A percentile compares a stretch with the other conserved stretches of the same genome.
These are phyloP conservation scores for Aspergillus luchuensis DNA, from an alignment of 2,329 filamentous ascomycete genomes.

Conservation along the genomic window DNA sequence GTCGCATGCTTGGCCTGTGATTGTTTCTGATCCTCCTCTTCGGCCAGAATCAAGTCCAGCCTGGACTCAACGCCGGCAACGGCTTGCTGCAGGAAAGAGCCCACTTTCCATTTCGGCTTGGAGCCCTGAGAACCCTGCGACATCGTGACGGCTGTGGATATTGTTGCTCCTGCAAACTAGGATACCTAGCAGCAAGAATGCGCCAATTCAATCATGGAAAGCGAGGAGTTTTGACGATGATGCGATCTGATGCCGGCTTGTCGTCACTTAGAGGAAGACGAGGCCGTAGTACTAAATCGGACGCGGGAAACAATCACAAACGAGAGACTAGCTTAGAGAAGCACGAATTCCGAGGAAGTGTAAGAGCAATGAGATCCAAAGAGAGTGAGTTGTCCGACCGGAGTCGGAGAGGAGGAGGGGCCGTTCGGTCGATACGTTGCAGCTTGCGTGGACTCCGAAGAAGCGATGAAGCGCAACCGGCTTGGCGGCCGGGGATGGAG, in stretches of 20 bases:
- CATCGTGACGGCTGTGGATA: slow-evolving; percentile 26
- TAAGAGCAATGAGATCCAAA: background rate
- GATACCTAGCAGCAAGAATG: slow-evolving; percentile 17
- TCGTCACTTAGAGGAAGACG: slow-evolving; percentile 17
- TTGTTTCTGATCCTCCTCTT: slow-evolving; percentile 55
- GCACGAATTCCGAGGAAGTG: slow-evolving; percentile 7
- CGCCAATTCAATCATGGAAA: slow-evolving; percentile 15
- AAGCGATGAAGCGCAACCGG: slow-evolving; percentile 13
- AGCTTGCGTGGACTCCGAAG: slow-evolving; percentile 25
- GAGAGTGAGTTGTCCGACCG: background rate
- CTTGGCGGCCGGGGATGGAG: slow-evolving; percentile 17
- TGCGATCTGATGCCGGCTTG: slow-evolving; percentile 14
- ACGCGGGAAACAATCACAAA: slow-evolving; percentile 4
- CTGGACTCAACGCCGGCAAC: slow-evolving; percentile 92
- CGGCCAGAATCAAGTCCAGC: slow-evolving; percentile 86
- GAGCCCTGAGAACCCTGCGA: slow-evolving; percentile 44
- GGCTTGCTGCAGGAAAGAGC: slow-evolving; percentile 77
- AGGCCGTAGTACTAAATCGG: background rate
- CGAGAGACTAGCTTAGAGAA: slow-evolving; percentile 7
- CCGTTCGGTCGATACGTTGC: background rate
- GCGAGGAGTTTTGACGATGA: slow-evolving; percentile 8
- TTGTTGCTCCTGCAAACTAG: background rate
- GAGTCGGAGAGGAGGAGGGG: background rate
- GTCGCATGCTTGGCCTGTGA: slow-evolving; percentile 26
- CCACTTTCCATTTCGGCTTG: slow-evolving; percentile 68